Evolutionary conservation across 371 early-diverging fungal species (phyloP), one percentile per base, ranked within the genome.

Genomic region (Mucor saturninus): DNA sequence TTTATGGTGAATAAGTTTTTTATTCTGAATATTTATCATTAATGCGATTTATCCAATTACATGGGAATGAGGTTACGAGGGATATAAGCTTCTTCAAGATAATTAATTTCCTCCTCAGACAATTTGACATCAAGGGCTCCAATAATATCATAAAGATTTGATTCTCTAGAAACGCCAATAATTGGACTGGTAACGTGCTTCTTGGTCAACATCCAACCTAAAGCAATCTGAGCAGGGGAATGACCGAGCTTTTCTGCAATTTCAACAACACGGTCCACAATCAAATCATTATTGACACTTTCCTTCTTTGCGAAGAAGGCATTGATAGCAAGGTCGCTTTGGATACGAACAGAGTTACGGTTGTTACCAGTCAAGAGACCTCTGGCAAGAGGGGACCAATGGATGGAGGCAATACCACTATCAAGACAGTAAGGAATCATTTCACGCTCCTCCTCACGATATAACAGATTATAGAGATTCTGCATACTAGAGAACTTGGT

Each of bases 401-500:
- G 74, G 32, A 75, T 73, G 15, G 59, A 35, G 13, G 76, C 73
- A 48, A 83, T 72, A 40, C 75, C 75, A 14, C 58, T 42, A 62
- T 71, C 74, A 14, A 35, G 13, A 54, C 72, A 74, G 29, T 73
- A 79, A 29, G 79, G 76, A 51, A 71, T 56, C 79, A 83, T 80
- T 30, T 83, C 85, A 15, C 85, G 72, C 48, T 83, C 85, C 65
- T 83, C 83, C 54, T 83, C 84, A 15, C 84, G 81, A 52, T 83
- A 83, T 37, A 79, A 30, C 28, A 76, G 46, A 40, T 79, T 83
- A 40, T 83, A 81, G 13, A 56, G 31, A 51, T 75, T 74, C 61
- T 74, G 81, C 75, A 74, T 77, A 5, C 72, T 54, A 2, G 71
- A 68, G 63, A 83, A 83, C 40, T 75, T 71, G 5, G 80, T 66